phyloP scores from a whole-genome alignment of 495 filamentous ascomycete genomes.

The Hypoxylon cercidicola region DNA sequence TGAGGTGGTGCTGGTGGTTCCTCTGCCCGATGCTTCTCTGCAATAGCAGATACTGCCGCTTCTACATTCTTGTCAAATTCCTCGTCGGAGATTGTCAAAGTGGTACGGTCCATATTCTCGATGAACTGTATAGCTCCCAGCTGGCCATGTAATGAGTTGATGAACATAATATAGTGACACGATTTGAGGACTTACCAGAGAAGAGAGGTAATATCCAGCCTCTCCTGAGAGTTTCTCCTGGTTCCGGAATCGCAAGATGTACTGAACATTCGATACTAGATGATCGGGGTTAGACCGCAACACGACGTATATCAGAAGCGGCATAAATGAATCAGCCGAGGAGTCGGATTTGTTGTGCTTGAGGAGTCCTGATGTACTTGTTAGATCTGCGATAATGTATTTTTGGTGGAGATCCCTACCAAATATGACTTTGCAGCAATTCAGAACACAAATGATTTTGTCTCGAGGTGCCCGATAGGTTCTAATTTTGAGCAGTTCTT shows the following conservation, averaged over 20 bases:
- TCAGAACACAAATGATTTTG: conserved; percentile 97
- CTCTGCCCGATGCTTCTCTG: conserved; percentile 78
- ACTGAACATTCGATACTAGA: conserved; percentile 96
- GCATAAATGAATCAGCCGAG: conserved; percentile 95
- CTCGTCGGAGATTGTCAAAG: conserved; percentile 89
- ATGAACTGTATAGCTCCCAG: conserved; percentile 98
- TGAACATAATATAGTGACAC: conserved; percentile 18
- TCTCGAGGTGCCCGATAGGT: conserved; percentile 95
- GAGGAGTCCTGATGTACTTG: conserved; percentile 70
- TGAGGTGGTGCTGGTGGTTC: conserved; percentile 51
- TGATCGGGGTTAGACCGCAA: conserved; percentile 94
- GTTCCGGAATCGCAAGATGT: conserved; percentile 95
- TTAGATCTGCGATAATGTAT: conserved; percentile 29
- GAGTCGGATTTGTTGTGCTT: conserved; percentile 92
- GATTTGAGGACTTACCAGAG: conserved; percentile 68
- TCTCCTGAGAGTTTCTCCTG: conserved; percentile 97
- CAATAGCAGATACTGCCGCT: conserved; percentile 94
- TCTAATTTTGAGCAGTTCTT: conserved; percentile 93
- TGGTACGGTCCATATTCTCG: conserved; percentile 93
- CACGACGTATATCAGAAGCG: conserved; percentile 94
- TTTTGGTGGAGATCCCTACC: conserved; percentile 61
- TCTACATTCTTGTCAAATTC: conserved; percentile 97
- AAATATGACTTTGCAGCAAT: conserved; percentile 99
- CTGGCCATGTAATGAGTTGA: conserved; percentile 52
- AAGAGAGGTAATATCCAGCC: conserved; percentile 97